Evolutionary conservation across 2,329 filamentous ascomycete genomes (phyloP).

Genomic region (Chrysosporium keratinophilum): DNA sequence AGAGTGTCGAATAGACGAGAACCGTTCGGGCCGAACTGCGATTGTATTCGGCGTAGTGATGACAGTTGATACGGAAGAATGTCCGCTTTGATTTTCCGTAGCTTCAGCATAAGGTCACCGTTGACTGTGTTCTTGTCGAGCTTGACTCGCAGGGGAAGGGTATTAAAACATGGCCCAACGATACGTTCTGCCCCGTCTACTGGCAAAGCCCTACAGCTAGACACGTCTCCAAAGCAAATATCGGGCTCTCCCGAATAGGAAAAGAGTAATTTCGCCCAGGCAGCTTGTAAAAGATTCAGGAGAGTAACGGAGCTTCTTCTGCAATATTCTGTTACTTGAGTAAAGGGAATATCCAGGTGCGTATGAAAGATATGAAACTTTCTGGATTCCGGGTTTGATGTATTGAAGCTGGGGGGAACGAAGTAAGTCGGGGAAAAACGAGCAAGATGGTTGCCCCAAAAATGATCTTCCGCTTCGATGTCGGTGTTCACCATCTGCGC

Average conservation of each 20-base stretch:
- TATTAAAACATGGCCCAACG: slow-evolving; percentile 89
- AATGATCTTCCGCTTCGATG: slow-evolving; percentile 44
- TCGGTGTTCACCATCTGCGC: slow-evolving; percentile 44
- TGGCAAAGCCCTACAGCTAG: slow-evolving; percentile 62
- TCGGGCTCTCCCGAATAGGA: slow-evolving; percentile 49
- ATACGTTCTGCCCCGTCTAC: slow-evolving; percentile 58
- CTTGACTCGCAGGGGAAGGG: slow-evolving; percentile 58
- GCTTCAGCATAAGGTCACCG: slow-evolving; percentile 46
- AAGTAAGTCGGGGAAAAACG: slow-evolving; percentile 41
- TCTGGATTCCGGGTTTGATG: not conserved
- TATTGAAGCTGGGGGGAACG: not conserved
- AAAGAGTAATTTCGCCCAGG: slow-evolving; percentile 58
- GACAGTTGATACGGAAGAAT: slow-evolving; percentile 62
- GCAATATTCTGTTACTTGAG: slow-evolving; percentile 31
- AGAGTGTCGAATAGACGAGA: slow-evolving; percentile 65
- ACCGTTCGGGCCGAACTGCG: slow-evolving; percentile 36
- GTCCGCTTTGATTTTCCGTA: slow-evolving; percentile 54
- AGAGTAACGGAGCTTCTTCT: slow-evolving; percentile 51
- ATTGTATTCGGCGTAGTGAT: slow-evolving; percentile 61
- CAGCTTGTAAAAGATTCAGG: slow-evolving; percentile 58
- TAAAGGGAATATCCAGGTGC: slow-evolving; percentile 26
- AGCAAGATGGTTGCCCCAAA: slow-evolving; percentile 54
- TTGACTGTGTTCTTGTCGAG: slow-evolving; percentile 43
- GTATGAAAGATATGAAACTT: slow-evolving; percentile 1
- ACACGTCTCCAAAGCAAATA: slow-evolving; percentile 77